These are phyloP conservation scores for Periconia macrospinosa DNA, from an alignment of 2,329 filamentous ascomycete genomes.

Conservation along the genomic window DNA sequence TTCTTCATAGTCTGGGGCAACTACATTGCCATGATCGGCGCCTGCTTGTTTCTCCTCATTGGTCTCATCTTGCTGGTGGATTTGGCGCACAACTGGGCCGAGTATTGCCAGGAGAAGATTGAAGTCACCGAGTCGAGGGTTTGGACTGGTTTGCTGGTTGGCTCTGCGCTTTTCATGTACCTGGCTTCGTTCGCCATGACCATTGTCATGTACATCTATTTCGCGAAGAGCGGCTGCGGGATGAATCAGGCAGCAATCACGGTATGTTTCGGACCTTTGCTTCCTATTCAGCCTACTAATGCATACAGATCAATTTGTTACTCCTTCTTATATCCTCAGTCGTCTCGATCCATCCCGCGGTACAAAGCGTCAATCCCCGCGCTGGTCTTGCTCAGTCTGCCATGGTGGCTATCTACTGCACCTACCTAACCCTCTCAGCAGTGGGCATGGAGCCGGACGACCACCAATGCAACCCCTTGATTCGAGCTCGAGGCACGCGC, in stretches of 20 bases:
- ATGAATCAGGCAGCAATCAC: constrained; percentile 98
- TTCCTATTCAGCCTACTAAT: constrained; percentile 4
- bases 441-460: constrained; percentile 98
- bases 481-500: constrained; percentile 81
- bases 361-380: constrained; percentile 90
- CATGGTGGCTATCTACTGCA: constrained; percentile 97
- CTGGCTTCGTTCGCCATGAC: constrained; percentile 89
- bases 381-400: constrained; percentile 96
- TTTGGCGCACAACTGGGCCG: constrained; percentile 94
- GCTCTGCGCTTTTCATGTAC: constrained; percentile 94
- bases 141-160: constrained; percentile 87
- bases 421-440: constrained; percentile 96
- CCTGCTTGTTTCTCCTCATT: constrained; percentile 90
- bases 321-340: constrained; percentile 78
- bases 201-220: constrained; percentile 96
- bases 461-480: constrained; percentile 88
- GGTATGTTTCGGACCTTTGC: constrained; percentile 40
- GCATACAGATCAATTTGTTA: constrained; percentile 71
- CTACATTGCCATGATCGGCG: constrained; percentile 84
- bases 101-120: constrained; percentile 92
- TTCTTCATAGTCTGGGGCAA: constrained; percentile 98
- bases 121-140: constrained; percentile 81
- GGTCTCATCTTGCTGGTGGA: constrained; percentile 92
- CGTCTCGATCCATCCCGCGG: constrained; percentile 83
- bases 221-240: constrained; percentile 75